Percentiles rank a stretch among this genome's conserved stretches.
Evolutionary conservation across 805 yeast species (phyloP).

Genomic region (Candida schatavii): DNA sequence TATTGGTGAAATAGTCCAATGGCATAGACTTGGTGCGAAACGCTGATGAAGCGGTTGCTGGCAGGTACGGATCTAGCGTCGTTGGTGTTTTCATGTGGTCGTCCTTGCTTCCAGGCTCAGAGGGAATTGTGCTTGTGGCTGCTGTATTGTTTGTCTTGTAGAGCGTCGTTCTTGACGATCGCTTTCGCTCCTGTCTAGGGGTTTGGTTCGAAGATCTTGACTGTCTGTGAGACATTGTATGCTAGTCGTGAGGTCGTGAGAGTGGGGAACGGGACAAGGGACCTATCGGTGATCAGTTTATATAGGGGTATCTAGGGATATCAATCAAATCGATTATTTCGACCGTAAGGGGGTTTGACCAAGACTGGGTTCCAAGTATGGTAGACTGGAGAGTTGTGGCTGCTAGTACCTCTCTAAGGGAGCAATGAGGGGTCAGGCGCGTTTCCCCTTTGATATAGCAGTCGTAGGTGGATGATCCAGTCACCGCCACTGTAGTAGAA

Average conservation of each 20-base stretch:
- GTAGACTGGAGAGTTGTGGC: too few species aligned
- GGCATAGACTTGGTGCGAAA: slow-evolving; percentile 4
- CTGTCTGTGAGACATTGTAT: neutral
- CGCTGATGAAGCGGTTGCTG: neutral
- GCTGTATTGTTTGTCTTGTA: neutral
- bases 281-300: too few species aligned
- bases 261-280: neutral
- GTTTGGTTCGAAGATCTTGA: slow-evolving; percentile 1
- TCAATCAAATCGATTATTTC: too few species aligned
- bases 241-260: neutral
- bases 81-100: neutral
- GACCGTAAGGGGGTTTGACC: too few species aligned
- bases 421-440: too few species aligned
- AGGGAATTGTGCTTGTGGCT: too few species aligned
- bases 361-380: too few species aligned
- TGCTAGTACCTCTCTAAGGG: too few species aligned
- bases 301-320: too few species aligned
- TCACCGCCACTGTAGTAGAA: too few species aligned
- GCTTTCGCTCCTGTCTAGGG: neutral
- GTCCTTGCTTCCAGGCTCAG: neutral
- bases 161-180: neutral
- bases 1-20: slow-evolving; percentile 36
- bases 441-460: too few species aligned
- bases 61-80: slow-evolving; percentile 4
- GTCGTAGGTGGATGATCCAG: too few species aligned